phyloP scores from a whole-genome alignment of 768 basidiomycete species.

The Pleurotus pulmonarius region DNA sequence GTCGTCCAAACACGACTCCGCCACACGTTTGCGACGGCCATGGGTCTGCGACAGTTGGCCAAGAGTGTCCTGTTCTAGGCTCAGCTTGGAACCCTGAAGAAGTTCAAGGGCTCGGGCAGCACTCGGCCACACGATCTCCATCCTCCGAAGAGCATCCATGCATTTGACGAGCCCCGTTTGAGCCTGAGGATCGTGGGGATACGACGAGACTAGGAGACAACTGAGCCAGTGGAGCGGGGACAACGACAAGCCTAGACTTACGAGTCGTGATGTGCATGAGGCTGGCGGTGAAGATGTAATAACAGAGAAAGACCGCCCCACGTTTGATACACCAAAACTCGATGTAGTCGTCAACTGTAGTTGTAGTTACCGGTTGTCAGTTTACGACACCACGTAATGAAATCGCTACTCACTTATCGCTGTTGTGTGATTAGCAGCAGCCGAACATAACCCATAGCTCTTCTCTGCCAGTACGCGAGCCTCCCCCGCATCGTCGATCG shows the following conservation, averaged over 20 bases:
- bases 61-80: slow-evolving; percentile 20
- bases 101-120: slow-evolving; percentile 73
- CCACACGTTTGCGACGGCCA: slow-evolving; percentile 56
- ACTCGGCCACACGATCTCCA: slow-evolving; percentile 73
- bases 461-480: slow-evolving; percentile 51
- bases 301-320: slow-evolving; percentile 68
- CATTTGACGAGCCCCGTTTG: slow-evolving; percentile 59
- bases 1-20: slow-evolving; percentile 46
- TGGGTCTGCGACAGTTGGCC: slow-evolving; percentile 15
- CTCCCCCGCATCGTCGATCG: slow-evolving; percentile 50
- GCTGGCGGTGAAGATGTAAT: slow-evolving; percentile 76
- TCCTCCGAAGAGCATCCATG: slow-evolving; percentile 60
- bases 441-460: slow-evolving; percentile 69
- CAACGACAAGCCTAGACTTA: slow-evolving; percentile 34
- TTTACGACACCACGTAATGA: background rate
- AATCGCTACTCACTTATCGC: slow-evolving; percentile 46
- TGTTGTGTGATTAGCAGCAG: slow-evolving; percentile 78
- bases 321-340: slow-evolving; percentile 60
- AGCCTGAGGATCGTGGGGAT: slow-evolving; percentile 69
- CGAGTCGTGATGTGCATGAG: slow-evolving; percentile 76
- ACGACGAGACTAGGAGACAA: slow-evolving; percentile 46
- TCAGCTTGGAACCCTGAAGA: slow-evolving; percentile 58
- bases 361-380: background rate
- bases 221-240: too few relatives aligned
- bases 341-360: slow-evolving; percentile 51